phyloP scores from a whole-genome alignment of 2,329 filamentous ascomycete genomes.

The Diaporthe australafricana region DNA sequence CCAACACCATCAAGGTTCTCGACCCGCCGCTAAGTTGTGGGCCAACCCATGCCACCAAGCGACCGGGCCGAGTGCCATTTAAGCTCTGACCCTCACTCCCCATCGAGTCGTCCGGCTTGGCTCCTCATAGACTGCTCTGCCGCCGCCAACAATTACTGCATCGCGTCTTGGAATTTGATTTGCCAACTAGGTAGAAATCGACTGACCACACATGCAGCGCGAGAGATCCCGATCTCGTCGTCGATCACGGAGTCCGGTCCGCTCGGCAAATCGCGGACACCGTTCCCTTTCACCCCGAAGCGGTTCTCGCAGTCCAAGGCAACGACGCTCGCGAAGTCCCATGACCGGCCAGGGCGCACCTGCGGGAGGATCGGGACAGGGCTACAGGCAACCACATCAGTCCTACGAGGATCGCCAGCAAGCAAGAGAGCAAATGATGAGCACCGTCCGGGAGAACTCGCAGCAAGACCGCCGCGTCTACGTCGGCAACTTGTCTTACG shows the following conservation, averaged over 20 bases:
- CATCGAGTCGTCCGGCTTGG: neutral
- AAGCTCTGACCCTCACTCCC: constrained; percentile 13
- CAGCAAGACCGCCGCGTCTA: constrained; percentile 99
- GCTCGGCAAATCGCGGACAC: constrained; percentile 73
- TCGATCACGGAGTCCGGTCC: constrained; percentile 86
- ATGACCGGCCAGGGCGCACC: constrained; percentile 81
- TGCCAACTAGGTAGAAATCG: constrained; percentile 34
- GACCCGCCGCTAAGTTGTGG: constrained; percentile 18
- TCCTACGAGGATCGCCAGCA: constrained; percentile 85
- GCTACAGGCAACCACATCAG: constrained; percentile 76
- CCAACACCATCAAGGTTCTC: constrained; percentile 34
- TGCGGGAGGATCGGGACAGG: constrained; percentile 76
- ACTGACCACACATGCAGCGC: constrained; percentile 67
- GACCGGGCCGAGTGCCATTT: neutral
- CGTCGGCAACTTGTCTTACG: constrained; percentile 98
- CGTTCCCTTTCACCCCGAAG: constrained; percentile 67
- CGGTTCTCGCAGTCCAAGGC: constrained; percentile 57
- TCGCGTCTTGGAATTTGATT: neutral
- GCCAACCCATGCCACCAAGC: constrained; percentile 22
- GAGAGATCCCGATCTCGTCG: constrained; percentile 86
- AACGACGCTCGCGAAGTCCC: constrained; percentile 86
- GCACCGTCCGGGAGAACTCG: constrained; percentile 90
- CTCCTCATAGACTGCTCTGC: neutral
- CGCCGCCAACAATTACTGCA: neutral
- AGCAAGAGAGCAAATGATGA: constrained; percentile 96